phyloP scores from a whole-genome alignment of 2,329 filamentous ascomycete genomes.

The Monosporascus sp. region DNA sequence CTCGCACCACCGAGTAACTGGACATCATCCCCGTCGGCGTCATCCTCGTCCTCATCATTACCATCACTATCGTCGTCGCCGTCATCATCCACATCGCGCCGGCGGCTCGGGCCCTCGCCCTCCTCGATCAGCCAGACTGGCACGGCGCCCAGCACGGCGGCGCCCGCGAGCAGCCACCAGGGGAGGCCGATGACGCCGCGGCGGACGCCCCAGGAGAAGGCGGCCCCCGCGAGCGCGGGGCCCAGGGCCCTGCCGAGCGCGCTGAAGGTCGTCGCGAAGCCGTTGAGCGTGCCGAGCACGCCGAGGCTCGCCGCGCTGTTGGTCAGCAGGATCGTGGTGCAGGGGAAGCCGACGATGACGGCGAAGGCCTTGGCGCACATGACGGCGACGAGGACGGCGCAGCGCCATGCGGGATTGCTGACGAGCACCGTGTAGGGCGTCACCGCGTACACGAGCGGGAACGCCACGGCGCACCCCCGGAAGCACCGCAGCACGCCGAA shows the following conservation, averaged over 20 bases:
- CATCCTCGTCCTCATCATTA: constrained; percentile 28
- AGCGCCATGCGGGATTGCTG: constrained; percentile 41
- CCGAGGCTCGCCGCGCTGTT: constrained; percentile 74
- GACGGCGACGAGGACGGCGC: constrained; percentile 58
- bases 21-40: constrained; percentile 16
- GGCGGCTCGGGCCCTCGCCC: constrained; percentile 58
- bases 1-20: background rate
- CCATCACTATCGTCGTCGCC: constrained; percentile 28
- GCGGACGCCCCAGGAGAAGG: constrained; percentile 73
- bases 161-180: constrained; percentile 70
- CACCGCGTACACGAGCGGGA: constrained; percentile 73
- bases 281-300: constrained; percentile 84
- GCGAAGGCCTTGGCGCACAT: constrained; percentile 71
- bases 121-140: constrained; percentile 72
- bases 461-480: constrained; percentile 57
- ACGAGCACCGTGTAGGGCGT: constrained; percentile 75
- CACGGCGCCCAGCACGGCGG: constrained; percentile 62
- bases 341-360: constrained; percentile 84
- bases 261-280: constrained; percentile 77
- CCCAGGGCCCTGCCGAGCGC: constrained; percentile 76
- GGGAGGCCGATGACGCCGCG: constrained; percentile 72
- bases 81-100: constrained; percentile 18
- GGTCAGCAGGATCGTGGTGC: constrained; percentile 82
- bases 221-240: constrained; percentile 66
- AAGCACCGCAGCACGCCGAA: constrained; percentile 74